Conservation (phyloP, 768 basidiomycete species). For the Boletus vinaceobasis region DNA sequence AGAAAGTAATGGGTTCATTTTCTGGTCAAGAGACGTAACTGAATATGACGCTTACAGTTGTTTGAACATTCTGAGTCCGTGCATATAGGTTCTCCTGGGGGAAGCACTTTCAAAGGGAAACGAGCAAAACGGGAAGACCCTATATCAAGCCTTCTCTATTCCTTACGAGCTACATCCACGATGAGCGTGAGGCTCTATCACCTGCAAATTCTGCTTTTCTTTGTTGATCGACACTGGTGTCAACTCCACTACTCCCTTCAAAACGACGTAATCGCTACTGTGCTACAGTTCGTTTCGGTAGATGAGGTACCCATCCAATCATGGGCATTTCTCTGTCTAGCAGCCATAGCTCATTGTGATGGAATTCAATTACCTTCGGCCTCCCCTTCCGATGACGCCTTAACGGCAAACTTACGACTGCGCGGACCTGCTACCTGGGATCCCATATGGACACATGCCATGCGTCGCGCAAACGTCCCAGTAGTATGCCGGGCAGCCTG, state of each 20-base stretch:
- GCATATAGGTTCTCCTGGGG: constrained; percentile 36
- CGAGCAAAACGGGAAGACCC: constrained; percentile 58
- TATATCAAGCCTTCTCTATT: constrained; percentile 50
- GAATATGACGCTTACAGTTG: constrained; percentile 40
- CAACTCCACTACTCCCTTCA: constrained; percentile 58
- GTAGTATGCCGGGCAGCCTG: constrained; percentile 77
- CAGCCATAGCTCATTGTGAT: constrained; percentile 62
- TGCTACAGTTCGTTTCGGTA: constrained; percentile 59
- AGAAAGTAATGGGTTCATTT: constrained; percentile 45
- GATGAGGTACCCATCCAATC: constrained; percentile 69
- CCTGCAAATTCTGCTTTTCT: constrained; percentile 80
- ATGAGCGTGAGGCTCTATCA: constrained; percentile 42
- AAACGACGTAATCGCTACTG: constrained; percentile 48
- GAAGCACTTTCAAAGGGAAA: constrained; percentile 40
- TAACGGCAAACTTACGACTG: background rate
- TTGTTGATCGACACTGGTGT: constrained; percentile 76
- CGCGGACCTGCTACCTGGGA: constrained; percentile 57
- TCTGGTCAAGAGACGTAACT: background rate
- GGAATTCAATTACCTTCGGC: constrained; percentile 6
- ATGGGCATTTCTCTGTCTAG: constrained; percentile 82
- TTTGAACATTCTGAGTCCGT: constrained; percentile 60
- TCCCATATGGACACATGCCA: constrained; percentile 76
- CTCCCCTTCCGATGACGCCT: background rate
- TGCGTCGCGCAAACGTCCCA: constrained; percentile 68
- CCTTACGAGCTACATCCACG: constrained; percentile 37